Base-by-base conservation (phyloP, 768 basidiomycete species). In the Gyrodon lividus region DNA sequence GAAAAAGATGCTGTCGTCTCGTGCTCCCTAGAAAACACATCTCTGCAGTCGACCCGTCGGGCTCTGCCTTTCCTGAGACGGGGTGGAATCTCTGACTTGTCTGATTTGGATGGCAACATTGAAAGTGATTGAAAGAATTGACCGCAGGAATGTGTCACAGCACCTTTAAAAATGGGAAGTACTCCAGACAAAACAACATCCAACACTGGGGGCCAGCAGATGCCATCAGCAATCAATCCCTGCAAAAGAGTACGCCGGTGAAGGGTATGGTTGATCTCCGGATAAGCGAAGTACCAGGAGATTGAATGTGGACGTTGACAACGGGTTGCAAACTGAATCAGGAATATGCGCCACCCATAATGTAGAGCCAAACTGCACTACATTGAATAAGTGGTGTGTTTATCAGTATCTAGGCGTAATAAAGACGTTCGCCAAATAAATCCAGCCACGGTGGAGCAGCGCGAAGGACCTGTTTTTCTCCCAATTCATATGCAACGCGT, bases 41-140 rank as follows among this genome's bases (percentile, higher is more conserved):
- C 26, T 28, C 63, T 63, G 20, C 58, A 64, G 54, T 66, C 60
- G 38, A 54, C 28, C 34, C 64, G 58, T 10, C 50, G 52, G 41
- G 33, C 4, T 22, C 47, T 4, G 13, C 23, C 45, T 50, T 51
- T 66, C 48, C 48, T 66, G 33, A 65, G 26, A 37, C 55, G 61
- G 10, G 23, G 24, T 16, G 59, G 57, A 20, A 50, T 9, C 28
- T 63, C 53, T 23, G 38, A 35, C 23, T 43, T 58, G 50, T 56
- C 50, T n/a, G 8, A 31, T 10, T 23, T 54, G 52, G 43, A 37
- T 24, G 54, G 56, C 4, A 52, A 10, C 63, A 66, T 65, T 33
- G 34, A 38, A 44, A 42, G 14, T 6, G 33, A 26, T 40, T 34
- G 30, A 38, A 47, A 43, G 40, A 52, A 50, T 13, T 43, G 24